A percentile compares a stretch with the other conserved stretches of the same genome.
Evolutionary conservation across 2,329 filamentous ascomycete genomes (phyloP).

Genomic region (Magnaporthiopsis incrustans): DNA sequence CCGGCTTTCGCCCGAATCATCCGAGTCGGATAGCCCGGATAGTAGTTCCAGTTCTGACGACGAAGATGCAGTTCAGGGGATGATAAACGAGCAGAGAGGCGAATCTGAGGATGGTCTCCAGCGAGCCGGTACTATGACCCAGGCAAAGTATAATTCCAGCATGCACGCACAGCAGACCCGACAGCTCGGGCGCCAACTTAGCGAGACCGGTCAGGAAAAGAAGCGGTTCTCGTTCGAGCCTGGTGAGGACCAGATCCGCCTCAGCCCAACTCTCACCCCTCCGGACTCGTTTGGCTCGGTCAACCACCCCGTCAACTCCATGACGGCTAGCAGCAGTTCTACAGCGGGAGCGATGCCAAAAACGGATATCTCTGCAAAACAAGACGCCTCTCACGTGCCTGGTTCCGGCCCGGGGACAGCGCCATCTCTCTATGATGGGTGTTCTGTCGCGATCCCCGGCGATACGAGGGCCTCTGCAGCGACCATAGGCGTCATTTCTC

Average conservation of each 20-base stretch:
- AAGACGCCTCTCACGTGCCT: not conserved
- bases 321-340: not conserved
- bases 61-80: not conserved
- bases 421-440: not conserved
- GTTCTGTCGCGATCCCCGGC: not conserved
- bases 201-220: not conserved
- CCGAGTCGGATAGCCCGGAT: not conserved
- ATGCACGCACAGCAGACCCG: not conserved
- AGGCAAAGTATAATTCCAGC: slow-evolving; percentile 2
- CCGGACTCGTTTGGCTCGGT: not conserved
- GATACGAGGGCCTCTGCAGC: not conserved
- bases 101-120: not conserved
- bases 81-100: not conserved
- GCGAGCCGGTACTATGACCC: slow-evolving; percentile 2
- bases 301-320: not conserved
- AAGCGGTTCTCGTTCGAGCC: slow-evolving; percentile 6
- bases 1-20: not conserved
- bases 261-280: not conserved
- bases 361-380: not conserved
- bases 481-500: not conserved
- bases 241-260: slow-evolving; percentile 3
- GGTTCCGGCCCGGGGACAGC: not conserved
- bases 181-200: not conserved
- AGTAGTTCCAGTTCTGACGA: not conserved
- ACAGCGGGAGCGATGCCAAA: not conserved